phyloP scores from a whole-genome alignment of 1,139 yeast genomes.

The Blastobotrys elegans region DNA sequence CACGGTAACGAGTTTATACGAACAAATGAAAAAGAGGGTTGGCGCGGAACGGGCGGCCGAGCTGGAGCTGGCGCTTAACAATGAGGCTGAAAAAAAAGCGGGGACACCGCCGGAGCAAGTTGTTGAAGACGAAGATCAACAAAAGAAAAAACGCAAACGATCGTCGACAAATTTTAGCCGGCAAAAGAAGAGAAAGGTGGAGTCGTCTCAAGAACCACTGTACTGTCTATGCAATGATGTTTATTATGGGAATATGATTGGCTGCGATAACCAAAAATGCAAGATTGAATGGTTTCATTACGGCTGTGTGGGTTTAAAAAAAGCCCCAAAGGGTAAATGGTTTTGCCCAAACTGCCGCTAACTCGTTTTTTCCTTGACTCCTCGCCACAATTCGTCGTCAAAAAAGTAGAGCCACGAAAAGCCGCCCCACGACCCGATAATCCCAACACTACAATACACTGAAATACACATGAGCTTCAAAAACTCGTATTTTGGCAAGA shows the following conservation, averaged over 20 bases:
- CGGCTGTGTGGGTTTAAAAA: slow-evolving; percentile 62
- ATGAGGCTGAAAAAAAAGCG: neutral
- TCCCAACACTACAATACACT: slow-evolving; percentile 81
- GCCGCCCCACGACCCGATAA: slow-evolving; percentile 83
- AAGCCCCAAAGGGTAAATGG: slow-evolving; percentile 38
- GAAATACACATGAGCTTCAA: slow-evolving; percentile 76
- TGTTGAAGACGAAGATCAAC: neutral
- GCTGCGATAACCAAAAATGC: slow-evolving; percentile 77
- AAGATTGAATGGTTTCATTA: slow-evolving; percentile 77
- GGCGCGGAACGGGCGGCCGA: neutral
- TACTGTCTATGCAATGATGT: slow-evolving; percentile 79
- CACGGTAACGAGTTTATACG: slow-evolving; percentile 2
- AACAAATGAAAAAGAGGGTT: neutral
- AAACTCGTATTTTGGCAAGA: slow-evolving; percentile 49
- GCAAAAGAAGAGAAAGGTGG: neutral
- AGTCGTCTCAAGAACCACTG: slow-evolving; percentile 7
- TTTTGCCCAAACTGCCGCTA: slow-evolving; percentile 31
- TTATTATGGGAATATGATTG: slow-evolving; percentile 84
- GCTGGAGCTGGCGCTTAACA: neutral
- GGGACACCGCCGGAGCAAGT: neutral
- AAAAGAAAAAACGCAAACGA: neutral
- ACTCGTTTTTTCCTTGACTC: neutral
- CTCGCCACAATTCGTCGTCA: slow-evolving; percentile 31
- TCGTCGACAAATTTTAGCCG: neutral
- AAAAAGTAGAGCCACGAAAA: slow-evolving; percentile 84